These are phyloP conservation scores for Saccharomycopsis fibuligera DNA, from an alignment of 805 yeast species.

Conservation along the genomic window DNA sequence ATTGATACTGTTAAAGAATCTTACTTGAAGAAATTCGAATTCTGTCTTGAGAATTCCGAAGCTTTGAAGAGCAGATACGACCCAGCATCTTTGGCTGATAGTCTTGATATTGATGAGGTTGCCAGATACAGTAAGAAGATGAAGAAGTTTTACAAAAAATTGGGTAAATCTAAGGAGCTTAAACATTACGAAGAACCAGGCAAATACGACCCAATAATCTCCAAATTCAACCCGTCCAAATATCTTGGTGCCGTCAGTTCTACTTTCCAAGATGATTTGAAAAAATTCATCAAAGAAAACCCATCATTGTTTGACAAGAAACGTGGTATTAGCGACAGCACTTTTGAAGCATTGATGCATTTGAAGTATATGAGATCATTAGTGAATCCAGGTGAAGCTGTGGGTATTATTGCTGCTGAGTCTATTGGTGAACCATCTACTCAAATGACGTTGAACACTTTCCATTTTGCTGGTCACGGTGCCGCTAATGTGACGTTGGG, in stretches of 20 bases:
- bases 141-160: conserved; percentile 50
- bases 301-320: conserved; percentile 45
- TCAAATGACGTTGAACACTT: conserved; percentile 95
- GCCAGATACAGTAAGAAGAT: conserved; percentile 74
- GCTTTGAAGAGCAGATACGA: conserved; percentile 80
- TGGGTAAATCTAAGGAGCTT: conserved; percentile 36
- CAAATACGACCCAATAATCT: conserved; percentile 83
- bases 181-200: conserved; percentile 57
- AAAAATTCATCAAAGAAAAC: conserved; percentile 55
- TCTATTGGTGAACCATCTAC: conserved; percentile 99
- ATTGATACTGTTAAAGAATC: conserved; percentile 92
- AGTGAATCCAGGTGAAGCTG: conserved; percentile 95
- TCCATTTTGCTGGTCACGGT: conserved; percentile 99
- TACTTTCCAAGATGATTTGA: conserved; percentile 75
- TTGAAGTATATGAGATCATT: conserved; percentile 95
- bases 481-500: conserved; percentile 99
- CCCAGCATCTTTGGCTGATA: conserved; percentile 65
- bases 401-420: conserved; percentile 97
- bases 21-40: conserved; percentile 86
- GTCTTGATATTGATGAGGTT: conserved; percentile 82
- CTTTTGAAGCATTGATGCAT: conserved; percentile 95
- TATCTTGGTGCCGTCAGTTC: conserved; percentile 92
- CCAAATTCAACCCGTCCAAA: conserved; percentile 81
- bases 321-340: conserved; percentile 40
- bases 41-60: conserved; percentile 87